Evolutionary conservation across 1,284 basidiomycete genomes (phyloP).

Genomic region (Porodaedalea pini): DNA sequence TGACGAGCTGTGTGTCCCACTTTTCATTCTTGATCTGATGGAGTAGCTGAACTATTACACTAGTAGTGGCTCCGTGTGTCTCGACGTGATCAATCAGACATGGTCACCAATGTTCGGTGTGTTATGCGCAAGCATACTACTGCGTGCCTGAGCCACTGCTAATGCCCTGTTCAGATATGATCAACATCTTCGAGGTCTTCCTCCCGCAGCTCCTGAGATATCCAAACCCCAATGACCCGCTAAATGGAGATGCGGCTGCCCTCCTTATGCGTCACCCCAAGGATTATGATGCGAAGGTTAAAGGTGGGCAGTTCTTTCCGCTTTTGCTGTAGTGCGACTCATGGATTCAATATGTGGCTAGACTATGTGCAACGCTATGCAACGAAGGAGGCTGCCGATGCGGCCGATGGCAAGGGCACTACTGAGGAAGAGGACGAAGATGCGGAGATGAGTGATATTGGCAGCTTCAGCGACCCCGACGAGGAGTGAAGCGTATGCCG

Average conservation of each 20-base stretch:
- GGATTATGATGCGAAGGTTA: conserved; percentile 89
- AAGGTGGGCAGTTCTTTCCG: conserved; percentile 49
- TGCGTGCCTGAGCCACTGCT: conserved; percentile 10
- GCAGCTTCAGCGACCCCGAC: conserved; percentile 77
- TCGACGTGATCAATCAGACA: conserved; percentile 98
- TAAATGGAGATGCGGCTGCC: conserved; percentile 97
- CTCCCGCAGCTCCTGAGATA: conserved; percentile 95
- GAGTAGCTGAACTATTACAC: conserved; percentile 21
- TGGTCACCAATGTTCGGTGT: conserved; percentile 99
- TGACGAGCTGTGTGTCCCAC: conserved; percentile 77
- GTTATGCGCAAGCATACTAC: conserved; percentile 26
- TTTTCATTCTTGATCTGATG: conserved; percentile 3
- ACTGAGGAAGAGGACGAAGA: conserved; percentile 68
- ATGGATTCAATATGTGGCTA: conserved; percentile 32
- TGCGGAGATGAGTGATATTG: conserved; percentile 90
- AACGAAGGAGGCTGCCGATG: conserved; percentile 73
- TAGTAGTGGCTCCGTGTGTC: conserved; percentile 91
- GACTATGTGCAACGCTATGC: conserved; percentile 86
- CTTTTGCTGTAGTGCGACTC: background rate
- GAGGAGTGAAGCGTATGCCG: conserved; percentile 37
- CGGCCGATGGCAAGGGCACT: conserved; percentile 17
- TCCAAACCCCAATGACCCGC: conserved; percentile 95
- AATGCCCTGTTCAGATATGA: conserved; percentile 70
- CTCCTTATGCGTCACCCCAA: conserved; percentile 96
- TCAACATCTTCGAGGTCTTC: conserved; percentile 99